Conservation (phyloP, 768 basidiomycete species). For the Mycena vitilis region DNA sequence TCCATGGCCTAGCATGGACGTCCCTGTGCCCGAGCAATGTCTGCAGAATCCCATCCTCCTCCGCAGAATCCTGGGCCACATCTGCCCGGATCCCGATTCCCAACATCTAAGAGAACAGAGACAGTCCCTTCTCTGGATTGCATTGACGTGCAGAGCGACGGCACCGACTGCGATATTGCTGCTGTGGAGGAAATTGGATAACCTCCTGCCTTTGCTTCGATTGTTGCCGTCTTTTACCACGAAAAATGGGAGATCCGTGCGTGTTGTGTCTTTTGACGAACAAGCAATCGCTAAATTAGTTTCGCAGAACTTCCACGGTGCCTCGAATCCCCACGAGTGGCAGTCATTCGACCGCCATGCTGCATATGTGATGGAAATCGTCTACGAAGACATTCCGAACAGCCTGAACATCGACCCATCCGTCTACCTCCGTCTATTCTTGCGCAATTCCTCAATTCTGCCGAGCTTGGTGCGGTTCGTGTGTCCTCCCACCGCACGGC, state of each 20-base stretch:
- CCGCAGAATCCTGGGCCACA: background rate
- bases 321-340: slow-evolving; percentile 5
- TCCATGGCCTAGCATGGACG: too few relatives aligned
- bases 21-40: slow-evolving; percentile 5
- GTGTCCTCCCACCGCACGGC: background rate
- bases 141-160: slow-evolving; percentile 1
- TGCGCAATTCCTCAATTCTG: slow-evolving; percentile 4
- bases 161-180: background rate
- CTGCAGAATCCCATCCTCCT: background rate
- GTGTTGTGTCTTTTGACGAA: background rate
- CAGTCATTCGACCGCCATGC: slow-evolving; percentile 13
- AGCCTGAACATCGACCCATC: slow-evolving; percentile 2
- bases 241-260: slow-evolving; percentile 1
- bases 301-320: slow-evolving; percentile 3
- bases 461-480: slow-evolving; percentile 3
- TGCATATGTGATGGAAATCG: slow-evolving; percentile 10
- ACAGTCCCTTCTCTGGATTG: slow-evolving; percentile 6
- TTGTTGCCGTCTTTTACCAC: slow-evolving; percentile 7
- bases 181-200: slow-evolving; percentile 20
- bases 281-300: background rate
- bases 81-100: slow-evolving; percentile 3
- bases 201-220: slow-evolving; percentile 2
- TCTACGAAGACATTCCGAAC: slow-evolving; percentile 6
- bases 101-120: background rate
- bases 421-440: slow-evolving; percentile 13